Percentiles rank a stretch among this genome's conserved stretches.
Conservation (phyloP, 345 rosid genomes). For the Cardamine resedifolia region DNA sequence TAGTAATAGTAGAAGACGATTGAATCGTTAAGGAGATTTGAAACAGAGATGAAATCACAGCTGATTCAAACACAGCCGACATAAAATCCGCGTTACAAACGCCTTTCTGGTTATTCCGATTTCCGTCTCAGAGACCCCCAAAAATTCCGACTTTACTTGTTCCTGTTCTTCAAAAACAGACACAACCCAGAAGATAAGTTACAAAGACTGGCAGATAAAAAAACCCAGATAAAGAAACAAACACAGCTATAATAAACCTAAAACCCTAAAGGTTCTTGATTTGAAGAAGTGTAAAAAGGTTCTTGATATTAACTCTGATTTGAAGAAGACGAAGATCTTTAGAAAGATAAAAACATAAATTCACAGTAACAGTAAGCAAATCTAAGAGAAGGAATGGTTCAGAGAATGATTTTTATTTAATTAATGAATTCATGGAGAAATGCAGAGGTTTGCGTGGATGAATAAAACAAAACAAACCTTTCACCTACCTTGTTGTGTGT, state of each 20-base stretch:
- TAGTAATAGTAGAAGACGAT: constrained; percentile 7
- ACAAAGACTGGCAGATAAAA: neutral
- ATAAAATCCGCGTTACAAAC: constrained; percentile 53
- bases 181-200: constrained; percentile 15
- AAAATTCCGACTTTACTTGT: constrained; percentile 17
- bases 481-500: constrained; percentile 17
- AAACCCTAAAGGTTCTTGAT: constrained; percentile 13
- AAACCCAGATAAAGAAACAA: neutral
- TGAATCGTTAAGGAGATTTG: constrained; percentile 45
- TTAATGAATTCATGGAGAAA: neutral
- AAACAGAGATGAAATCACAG: constrained; percentile 65
- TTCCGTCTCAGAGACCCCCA: neutral
- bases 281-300: neutral
- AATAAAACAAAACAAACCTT: neutral
- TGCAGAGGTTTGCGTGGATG: no score
- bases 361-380: constrained; percentile 10
- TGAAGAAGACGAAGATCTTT: neutral
- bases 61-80: constrained; percentile 76
- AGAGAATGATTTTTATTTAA: neutral
- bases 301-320: neutral
- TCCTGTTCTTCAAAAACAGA: constrained; percentile 35
- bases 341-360: neutral
- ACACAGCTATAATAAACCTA: constrained; percentile 13
- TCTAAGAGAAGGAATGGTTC: neutral
- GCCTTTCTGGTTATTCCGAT: neutral